Percentiles rank a stretch among this genome's conserved stretches.
Conservation (phyloP, 257 asterid species). For the Henckelia pumila region DNA sequence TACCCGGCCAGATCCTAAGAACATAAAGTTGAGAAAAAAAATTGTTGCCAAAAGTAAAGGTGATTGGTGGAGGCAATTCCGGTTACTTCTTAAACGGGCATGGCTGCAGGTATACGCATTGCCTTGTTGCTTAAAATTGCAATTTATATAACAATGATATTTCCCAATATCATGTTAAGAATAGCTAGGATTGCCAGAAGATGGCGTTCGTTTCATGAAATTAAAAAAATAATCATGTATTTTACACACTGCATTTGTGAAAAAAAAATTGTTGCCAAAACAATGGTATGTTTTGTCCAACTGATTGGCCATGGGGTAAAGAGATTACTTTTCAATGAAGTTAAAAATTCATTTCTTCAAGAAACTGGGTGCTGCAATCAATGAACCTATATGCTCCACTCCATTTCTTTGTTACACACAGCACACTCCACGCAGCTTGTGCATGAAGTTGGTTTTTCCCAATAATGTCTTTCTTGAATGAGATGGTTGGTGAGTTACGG, state of each 20-base stretch:
- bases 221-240: slow-evolving; percentile 3
- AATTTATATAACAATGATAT: too few relatives aligned
- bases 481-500: slow-evolving; percentile 13
- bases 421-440: not conserved
- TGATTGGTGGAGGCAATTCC: slow-evolving; percentile 89
- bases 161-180: too few relatives aligned
- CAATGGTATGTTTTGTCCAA: not conserved
- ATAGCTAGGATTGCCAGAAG: too few relatives aligned
- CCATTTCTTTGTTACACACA: slow-evolving; percentile 1
- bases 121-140: slow-evolving; percentile 8
- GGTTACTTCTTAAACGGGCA: slow-evolving; percentile 84
- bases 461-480: slow-evolving; percentile 13
- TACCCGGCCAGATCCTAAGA: slow-evolving; percentile 33
- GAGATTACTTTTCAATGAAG: slow-evolving; percentile 14
- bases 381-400: not conserved
- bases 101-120: slow-evolving; percentile 82
- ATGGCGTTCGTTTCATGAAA: too few relatives aligned
- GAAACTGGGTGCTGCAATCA: slow-evolving; percentile 9
- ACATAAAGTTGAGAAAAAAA: slow-evolving; percentile 39
- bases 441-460: slow-evolving; percentile 9
- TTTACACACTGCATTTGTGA: too few relatives aligned
- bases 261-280: too few relatives aligned
- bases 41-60: slow-evolving; percentile 47
- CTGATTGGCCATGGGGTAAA: slow-evolving; percentile 9
- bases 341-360: slow-evolving; percentile 3